phyloP scores from a whole-genome alignment of 2,329 filamentous ascomycete species.

The Saccharata proteae region DNA sequence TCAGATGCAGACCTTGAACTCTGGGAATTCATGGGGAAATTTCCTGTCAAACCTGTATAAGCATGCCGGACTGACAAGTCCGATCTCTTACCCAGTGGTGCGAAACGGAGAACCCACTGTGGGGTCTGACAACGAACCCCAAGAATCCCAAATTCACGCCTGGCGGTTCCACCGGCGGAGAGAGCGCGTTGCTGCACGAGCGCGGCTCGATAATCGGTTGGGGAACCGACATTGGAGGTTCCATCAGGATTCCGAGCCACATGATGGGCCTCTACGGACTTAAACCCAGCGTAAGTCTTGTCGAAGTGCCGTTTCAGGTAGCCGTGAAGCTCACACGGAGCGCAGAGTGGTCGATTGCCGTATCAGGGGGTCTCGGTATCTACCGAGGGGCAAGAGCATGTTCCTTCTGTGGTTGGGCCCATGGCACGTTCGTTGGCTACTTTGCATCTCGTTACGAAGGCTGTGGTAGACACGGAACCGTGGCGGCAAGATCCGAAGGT shows the following conservation, averaged over 20 bases:
- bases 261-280: conserved; percentile 18
- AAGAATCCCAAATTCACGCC: conserved; percentile 30
- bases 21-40: too few species aligned
- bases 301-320: conserved; percentile 1
- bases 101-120: conserved; percentile 42
- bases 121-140: conserved; percentile 38
- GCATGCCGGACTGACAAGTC: too few species aligned
- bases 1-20: too few species aligned
- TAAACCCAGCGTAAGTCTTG: conserved; percentile 13
- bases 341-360: conserved; percentile 45
- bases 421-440: conserved; percentile 42
- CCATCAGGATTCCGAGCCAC: conserved; percentile 14
- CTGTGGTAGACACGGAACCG: conserved; percentile 35
- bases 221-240: conserved; percentile 17
- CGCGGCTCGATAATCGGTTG: conserved; percentile 14
- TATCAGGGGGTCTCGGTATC: conserved; percentile 49
- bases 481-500: conserved; percentile 46
- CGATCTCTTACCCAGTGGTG: too few species aligned
- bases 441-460: conserved; percentile 36
- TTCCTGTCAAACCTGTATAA: too few species aligned
- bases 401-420: conserved; percentile 51
- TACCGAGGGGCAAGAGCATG: conserved; percentile 52
- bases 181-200: conserved; percentile 14
- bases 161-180: conserved; percentile 31
- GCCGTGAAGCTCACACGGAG: conserved; percentile 1